Percentiles rank a stretch among this genome's conserved stretches.
Conservation (phyloP, 768 basidiomycete species). For the Kwoniella dejecticola region DNA sequence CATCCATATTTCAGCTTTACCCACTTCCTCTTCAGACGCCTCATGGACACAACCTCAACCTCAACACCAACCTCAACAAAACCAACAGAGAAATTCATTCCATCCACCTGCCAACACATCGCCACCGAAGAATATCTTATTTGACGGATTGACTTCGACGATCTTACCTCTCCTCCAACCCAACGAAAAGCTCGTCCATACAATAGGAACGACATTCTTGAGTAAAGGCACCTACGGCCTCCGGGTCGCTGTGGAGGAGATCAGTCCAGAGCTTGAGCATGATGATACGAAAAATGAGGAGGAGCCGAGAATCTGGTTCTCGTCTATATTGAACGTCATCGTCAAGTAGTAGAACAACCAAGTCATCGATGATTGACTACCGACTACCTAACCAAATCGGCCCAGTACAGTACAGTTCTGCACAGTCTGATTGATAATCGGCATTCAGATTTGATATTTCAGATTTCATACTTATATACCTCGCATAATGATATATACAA, state of each 20-base stretch:
- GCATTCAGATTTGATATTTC: too few species aligned
- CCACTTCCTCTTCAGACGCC: constrained; percentile 16
- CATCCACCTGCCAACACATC: background rate
- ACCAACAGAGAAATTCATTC: constrained; percentile 1
- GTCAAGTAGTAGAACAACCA: constrained; percentile 10
- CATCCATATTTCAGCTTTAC: constrained; percentile 31
- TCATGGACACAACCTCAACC: constrained; percentile 22
- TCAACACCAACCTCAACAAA: background rate
- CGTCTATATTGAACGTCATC: constrained; percentile 18
- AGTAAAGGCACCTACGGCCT: constrained; percentile 38
- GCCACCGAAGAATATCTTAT: constrained; percentile 27
- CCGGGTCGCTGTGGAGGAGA: constrained; percentile 44
- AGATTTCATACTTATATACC: too few species aligned
- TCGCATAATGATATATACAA: too few species aligned
- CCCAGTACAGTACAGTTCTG: too few species aligned
- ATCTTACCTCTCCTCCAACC: constrained; percentile 22
- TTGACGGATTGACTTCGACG: constrained; percentile 35
- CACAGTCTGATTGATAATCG: too few species aligned
- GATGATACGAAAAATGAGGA: background rate
- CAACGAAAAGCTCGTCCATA: constrained; percentile 6
- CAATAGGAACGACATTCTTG: constrained; percentile 28
- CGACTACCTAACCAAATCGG: too few species aligned
- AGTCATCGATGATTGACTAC: background rate
- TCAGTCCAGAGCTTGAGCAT: too few species aligned
- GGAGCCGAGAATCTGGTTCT: constrained; percentile 25